phyloP scores from a whole-genome alignment of 768 basidiomycete genomes.

The Tulasnella sp. region DNA sequence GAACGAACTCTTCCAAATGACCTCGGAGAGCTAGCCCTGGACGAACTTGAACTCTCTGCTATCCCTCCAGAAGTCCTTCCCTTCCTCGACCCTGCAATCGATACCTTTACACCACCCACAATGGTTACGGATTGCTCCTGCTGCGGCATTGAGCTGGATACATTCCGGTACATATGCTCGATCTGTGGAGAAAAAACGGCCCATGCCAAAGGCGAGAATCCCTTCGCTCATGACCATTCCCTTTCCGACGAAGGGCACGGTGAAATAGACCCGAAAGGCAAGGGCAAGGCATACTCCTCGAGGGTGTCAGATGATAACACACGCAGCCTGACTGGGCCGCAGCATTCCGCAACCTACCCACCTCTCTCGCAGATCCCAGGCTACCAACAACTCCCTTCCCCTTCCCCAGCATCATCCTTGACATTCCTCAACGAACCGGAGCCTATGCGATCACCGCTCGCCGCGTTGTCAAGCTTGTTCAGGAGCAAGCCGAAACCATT shows the following conservation, averaged over 20 bases:
- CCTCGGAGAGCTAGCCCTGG: neutral
- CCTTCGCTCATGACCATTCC: neutral
- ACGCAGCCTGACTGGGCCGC: slow-evolving; percentile 39
- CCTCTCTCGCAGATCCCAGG: slow-evolving; percentile 13
- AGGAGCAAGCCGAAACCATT: slow-evolving; percentile 7
- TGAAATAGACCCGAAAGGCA: slow-evolving; percentile 44
- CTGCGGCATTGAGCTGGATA: slow-evolving; percentile 68
- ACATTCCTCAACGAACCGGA: slow-evolving; percentile 1
- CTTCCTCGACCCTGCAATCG: slow-evolving; percentile 31
- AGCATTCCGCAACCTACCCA: slow-evolving; percentile 28
- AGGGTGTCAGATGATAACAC: slow-evolving; percentile 28
- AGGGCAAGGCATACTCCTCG: slow-evolving; percentile 41
- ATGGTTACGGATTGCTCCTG: slow-evolving; percentile 77
- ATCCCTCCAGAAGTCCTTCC: slow-evolving; percentile 27
- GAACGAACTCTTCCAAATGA: neutral
- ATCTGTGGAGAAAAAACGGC: slow-evolving; percentile 79
- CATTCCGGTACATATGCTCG: slow-evolving; percentile 86
- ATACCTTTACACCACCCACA: slow-evolving; percentile 42
- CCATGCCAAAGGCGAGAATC: slow-evolving; percentile 18
- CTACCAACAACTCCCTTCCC: slow-evolving; percentile 5
- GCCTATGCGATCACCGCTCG: neutral
- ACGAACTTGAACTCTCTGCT: slow-evolving; percentile 15
- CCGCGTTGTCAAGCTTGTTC: slow-evolving; percentile 10
- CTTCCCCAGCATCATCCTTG: neutral
- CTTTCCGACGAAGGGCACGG: neutral